Evolutionary conservation across 805 yeast species (phyloP).

Genomic region (Wickerhamiella occidentalis): DNA sequence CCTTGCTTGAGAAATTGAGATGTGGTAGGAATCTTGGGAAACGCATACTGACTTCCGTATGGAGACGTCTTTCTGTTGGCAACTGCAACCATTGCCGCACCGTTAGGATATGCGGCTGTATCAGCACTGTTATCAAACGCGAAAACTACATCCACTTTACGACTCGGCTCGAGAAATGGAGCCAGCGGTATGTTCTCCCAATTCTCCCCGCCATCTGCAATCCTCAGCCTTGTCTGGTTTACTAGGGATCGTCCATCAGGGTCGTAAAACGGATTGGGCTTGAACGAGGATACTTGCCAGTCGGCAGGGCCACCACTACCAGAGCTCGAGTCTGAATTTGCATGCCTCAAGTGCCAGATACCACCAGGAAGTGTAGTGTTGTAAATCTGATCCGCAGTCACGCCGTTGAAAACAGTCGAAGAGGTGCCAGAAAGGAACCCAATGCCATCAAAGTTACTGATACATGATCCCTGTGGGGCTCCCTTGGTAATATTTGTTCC

Average conservation of each 20-base stretch:
- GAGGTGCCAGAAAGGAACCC: slow-evolving; percentile 78
- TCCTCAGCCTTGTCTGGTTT: slow-evolving; percentile 33
- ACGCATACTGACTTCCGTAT: slow-evolving; percentile 38
- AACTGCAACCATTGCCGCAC: slow-evolving; percentile 43
- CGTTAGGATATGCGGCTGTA: slow-evolving; percentile 51
- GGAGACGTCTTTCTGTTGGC: slow-evolving; percentile 40
- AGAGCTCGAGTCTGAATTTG: neutral
- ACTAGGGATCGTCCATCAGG: slow-evolving; percentile 32
- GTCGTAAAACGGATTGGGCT: slow-evolving; percentile 58
- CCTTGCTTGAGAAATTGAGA: slow-evolving; percentile 41
- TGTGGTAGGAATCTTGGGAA: slow-evolving; percentile 61
- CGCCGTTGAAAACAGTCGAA: slow-evolving; percentile 62
- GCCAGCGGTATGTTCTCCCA: slow-evolving; percentile 49
- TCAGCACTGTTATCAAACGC: slow-evolving; percentile 64
- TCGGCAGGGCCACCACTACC: neutral
- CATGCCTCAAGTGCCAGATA: neutral
- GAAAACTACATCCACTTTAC: slow-evolving; percentile 51
- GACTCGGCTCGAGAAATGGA: slow-evolving; percentile 48
- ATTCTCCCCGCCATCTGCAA: slow-evolving; percentile 70
- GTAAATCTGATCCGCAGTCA: slow-evolving; percentile 21
- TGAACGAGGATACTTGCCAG: slow-evolving; percentile 8
- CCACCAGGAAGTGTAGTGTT: neutral
- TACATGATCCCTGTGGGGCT: slow-evolving; percentile 40
- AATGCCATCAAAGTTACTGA: slow-evolving; percentile 63
- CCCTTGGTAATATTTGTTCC: slow-evolving; percentile 61